phyloP scores from a whole-genome alignment of 768 basidiomycete genomes.

The Suillus bovinus region DNA sequence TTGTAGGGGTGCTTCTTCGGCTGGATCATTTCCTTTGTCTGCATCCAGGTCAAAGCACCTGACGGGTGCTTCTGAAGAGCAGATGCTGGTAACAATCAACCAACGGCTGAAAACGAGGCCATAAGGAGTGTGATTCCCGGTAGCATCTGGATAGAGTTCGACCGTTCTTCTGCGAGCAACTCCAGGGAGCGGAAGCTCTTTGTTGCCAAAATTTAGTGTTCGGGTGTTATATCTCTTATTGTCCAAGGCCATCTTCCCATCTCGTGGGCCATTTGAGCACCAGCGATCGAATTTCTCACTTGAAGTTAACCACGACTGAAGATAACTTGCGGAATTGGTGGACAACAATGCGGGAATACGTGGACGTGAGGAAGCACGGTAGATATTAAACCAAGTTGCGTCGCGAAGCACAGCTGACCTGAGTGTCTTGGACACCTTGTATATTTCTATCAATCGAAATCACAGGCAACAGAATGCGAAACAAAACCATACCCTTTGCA shows the following conservation, averaged over 20 bases:
- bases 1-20: constrained; percentile 1
- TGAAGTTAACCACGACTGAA: constrained; percentile 5
- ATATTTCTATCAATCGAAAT: not conserved
- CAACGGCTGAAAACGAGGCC: constrained; percentile 8
- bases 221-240: not conserved
- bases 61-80: constrained; percentile 7
- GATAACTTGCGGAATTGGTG: constrained; percentile 1
- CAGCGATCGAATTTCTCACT: constrained; percentile 8
- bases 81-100: constrained; percentile 6
- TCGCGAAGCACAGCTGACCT: constrained; percentile 1
- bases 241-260: not conserved
- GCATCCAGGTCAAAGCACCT: constrained; percentile 8
- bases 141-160: constrained; percentile 5
- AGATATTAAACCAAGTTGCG: not conserved
- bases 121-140: constrained; percentile 4
- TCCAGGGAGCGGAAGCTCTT: constrained; percentile 3
- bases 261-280: constrained; percentile 7
- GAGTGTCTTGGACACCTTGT: constrained; percentile 5
- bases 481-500: not conserved
- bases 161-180: constrained; percentile 8
- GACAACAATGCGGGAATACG: constrained; percentile 2
- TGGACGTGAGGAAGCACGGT: not conserved
- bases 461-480: not conserved
- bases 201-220: constrained; percentile 1
- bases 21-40: constrained; percentile 1